Conservation (phyloP, 176 grass and related monocot species). For the Zoysia pacifica region DNA sequence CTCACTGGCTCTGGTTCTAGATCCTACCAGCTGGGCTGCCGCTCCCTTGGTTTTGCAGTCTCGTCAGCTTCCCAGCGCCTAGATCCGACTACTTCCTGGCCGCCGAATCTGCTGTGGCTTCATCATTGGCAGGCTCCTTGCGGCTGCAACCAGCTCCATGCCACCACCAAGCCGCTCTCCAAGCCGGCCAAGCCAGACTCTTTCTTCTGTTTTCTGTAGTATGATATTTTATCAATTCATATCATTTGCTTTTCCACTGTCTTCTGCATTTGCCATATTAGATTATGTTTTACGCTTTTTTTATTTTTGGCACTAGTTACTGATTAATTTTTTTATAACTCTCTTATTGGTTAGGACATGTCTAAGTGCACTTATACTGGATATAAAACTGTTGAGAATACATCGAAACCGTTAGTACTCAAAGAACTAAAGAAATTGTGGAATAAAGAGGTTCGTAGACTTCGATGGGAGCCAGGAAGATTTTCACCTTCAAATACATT, state of each 20-base stretch:
- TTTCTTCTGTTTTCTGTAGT: not conserved
- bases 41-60: too few relatives aligned
- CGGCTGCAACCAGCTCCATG: too few relatives aligned
- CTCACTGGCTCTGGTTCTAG: too few relatives aligned
- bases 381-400: conserved; percentile 62
- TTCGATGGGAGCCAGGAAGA: conserved; percentile 77
- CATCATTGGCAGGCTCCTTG: too few relatives aligned
- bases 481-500: conserved; percentile 90
- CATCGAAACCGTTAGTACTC: conserved; percentile 71
- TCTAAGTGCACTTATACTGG: conserved; percentile 75
- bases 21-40: too few relatives aligned
- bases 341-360: conserved; percentile 55
- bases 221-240: not conserved
- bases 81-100: too few relatives aligned
- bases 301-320: not conserved
- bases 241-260: not conserved
- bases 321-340: conserved; percentile 7
- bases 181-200: too few relatives aligned
- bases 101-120: too few relatives aligned
- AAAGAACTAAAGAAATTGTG: conserved; percentile 94
- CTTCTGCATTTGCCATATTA: not conserved
- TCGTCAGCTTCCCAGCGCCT: too few relatives aligned
- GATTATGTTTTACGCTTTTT: conserved; percentile 20
- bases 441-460: conserved; percentile 70
- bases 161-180: too few relatives aligned